phyloP scores from a whole-genome alignment of 805 yeast genomes.

The Starmera amethionina region DNA sequence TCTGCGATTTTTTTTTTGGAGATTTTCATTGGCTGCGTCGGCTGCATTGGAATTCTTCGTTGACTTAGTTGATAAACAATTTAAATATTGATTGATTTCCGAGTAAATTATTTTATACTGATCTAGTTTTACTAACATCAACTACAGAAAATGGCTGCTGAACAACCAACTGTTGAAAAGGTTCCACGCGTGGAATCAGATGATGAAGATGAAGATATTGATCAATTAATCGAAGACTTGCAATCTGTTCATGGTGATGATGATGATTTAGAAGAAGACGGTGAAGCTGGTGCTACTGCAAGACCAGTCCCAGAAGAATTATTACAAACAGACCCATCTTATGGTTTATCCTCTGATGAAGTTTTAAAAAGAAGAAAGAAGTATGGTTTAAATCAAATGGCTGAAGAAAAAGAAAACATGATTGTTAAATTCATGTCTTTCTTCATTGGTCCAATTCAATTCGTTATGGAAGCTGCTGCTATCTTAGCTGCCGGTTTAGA shows the following conservation, averaged over 20 bases:
- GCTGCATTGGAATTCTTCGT: background rate
- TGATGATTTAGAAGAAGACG: slow-evolving; percentile 37
- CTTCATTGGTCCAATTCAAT: slow-evolving; percentile 93
- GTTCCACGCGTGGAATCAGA: slow-evolving; percentile 39
- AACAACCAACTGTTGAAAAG: slow-evolving; percentile 47
- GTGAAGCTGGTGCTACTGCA: slow-evolving; percentile 44
- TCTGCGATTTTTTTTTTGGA: background rate
- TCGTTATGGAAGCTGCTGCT: slow-evolving; percentile 97
- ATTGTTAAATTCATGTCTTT: slow-evolving; percentile 73
- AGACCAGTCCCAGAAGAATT: slow-evolving; percentile 82
- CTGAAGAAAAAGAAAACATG: slow-evolving; percentile 77
- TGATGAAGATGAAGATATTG: slow-evolving; percentile 61
- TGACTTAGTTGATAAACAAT: background rate
- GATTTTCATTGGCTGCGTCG: background rate
- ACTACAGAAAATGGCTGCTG: slow-evolving; percentile 16
- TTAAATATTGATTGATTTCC: background rate
- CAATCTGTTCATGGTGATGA: slow-evolving; percentile 56
- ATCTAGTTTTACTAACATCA: background rate
- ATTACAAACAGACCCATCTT: slow-evolving; percentile 69
- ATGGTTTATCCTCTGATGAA: slow-evolving; percentile 73
- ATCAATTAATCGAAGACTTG: slow-evolving; percentile 66
- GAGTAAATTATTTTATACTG: background rate
- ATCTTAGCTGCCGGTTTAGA: slow-evolving; percentile 90
- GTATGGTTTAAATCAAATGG: slow-evolving; percentile 85
- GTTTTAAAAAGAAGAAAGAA: slow-evolving; percentile 79